These are phyloP conservation scores for Xylaria sp. DNA, from an alignment of 2,329 filamentous ascomycete genomes.

Conservation along the genomic window DNA sequence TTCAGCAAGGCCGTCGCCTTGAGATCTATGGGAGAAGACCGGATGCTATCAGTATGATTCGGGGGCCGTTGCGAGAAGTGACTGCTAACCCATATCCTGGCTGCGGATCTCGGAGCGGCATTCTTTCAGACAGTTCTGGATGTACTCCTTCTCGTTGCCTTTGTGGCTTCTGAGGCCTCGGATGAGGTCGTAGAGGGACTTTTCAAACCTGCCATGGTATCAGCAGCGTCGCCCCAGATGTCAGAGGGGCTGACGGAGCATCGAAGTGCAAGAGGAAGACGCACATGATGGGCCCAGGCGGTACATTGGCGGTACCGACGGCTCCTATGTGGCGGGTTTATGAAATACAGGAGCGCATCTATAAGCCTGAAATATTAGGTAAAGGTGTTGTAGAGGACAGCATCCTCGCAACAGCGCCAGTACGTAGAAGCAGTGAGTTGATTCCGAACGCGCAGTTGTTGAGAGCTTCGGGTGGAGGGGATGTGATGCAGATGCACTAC, in stretches of 20 bases:
- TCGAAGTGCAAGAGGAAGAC: slow-evolving; percentile 4
- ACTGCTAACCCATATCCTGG: slow-evolving; percentile 76
- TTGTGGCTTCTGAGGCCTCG: slow-evolving; percentile 92
- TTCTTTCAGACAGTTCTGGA: slow-evolving; percentile 89
- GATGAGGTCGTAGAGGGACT: slow-evolving; percentile 98
- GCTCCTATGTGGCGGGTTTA: slow-evolving; percentile 8
- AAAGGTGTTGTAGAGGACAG: slow-evolving; percentile 8
- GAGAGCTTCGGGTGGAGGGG: background rate
- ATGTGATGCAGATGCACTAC: background rate
- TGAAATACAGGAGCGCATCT: slow-evolving; percentile 16
- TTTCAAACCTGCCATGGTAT: slow-evolving; percentile 77
- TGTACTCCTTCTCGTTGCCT: slow-evolving; percentile 90
- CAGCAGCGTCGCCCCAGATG: slow-evolving; percentile 17
- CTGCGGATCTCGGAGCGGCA: slow-evolving; percentile 88
- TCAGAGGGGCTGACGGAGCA: background rate
- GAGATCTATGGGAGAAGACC: slow-evolving; percentile 55
- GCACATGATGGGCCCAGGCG: slow-evolving; percentile 27
- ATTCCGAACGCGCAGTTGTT: background rate
- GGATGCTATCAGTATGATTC: slow-evolving; percentile 10
- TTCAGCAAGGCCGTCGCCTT: slow-evolving; percentile 96
- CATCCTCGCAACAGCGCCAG: slow-evolving; percentile 15
- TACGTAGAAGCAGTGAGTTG: background rate
- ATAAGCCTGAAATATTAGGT: slow-evolving; percentile 16
- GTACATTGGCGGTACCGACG: slow-evolving; percentile 25
- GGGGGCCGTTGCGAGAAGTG: slow-evolving; percentile 1